Evolutionary conservation across 1,284 basidiomycete genomes (phyloP), one percentile per base, ranked within the genome.

Genomic region (Takashimella koratensis): DNA sequence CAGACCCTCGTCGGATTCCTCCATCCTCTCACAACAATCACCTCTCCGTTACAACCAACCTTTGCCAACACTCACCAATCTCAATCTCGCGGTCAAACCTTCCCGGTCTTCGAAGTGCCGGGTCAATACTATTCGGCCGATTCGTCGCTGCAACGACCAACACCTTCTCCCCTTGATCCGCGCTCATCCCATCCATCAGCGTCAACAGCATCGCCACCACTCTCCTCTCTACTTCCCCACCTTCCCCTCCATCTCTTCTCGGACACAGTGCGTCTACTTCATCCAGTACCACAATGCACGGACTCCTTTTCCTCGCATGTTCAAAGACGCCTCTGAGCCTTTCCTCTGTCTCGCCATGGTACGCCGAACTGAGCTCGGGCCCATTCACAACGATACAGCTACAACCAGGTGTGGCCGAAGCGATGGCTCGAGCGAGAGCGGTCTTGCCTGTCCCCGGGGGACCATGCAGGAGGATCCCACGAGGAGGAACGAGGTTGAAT

Each of bases 101-200:
- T 2, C 96, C 96, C 3, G 96, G 96, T 27, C 96, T 79, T 47
- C 96, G 80, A 42, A 99, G 78, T 0, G 96, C 96, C 25, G 94
- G 95, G 74, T 99, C 96, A 55, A 99, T 91, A 4, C 93, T 89
- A 71, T 98, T 98, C 3, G 93, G 95, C 30, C 96, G 81, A 74
- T 99, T 98, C 1, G 96, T 98, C 0, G 96, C 96, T 1, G 91
- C 96, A 57, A 99, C 90, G 20, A 99, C 90, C 3, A 98, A 87
- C 4, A 98, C 90, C 53, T 87, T 71, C 51, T 71, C 77, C 53
- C 21, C 77, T 5, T 39, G 3, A 2, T 44, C 16, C 30, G 82
- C 82, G 56, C 85, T 85, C 80, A 99, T 88, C 1, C 96, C 96
- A 73, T 98, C 96, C 77, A 99, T 84, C 58, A 97, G 83, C 1